These are phyloP conservation scores for Tolypocladium ovalisporum DNA, from an alignment of 2,329 filamentous ascomycete species.

Conservation along the genomic window DNA sequence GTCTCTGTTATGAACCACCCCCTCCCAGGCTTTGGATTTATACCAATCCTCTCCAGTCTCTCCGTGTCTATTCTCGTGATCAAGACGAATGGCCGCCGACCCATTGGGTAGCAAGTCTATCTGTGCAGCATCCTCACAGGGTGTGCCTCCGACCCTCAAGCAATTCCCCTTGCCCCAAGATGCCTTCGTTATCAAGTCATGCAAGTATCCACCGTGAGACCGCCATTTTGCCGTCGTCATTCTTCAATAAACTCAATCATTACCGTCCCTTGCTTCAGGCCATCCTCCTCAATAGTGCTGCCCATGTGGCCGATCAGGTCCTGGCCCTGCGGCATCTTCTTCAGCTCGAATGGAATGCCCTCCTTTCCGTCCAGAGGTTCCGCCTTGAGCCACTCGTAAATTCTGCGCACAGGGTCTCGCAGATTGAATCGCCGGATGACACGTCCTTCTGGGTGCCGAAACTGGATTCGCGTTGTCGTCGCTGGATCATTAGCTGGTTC, in stretches of 20 bases:
- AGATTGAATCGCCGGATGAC: conserved; percentile 79
- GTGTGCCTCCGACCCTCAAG: not conserved
- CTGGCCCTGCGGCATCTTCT: conserved; percentile 64
- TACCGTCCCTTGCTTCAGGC: conserved; percentile 83
- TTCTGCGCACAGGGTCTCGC: conserved; percentile 63
- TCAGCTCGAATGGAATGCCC: conserved; percentile 75
- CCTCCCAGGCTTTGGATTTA: not conserved
- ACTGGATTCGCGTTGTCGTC: conserved; percentile 80
- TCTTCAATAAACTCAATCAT: conserved; percentile 84
- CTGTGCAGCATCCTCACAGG: not conserved
- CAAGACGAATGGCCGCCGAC: not conserved
- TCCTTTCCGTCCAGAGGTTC: conserved; percentile 71
- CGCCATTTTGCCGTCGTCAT: conserved; percentile 4
- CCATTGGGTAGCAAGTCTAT: not conserved
- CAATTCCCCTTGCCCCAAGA: not conserved
- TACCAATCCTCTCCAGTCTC: not conserved
- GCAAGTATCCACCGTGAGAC: not conserved
- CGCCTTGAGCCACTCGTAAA: conserved; percentile 96
- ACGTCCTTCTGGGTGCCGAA: conserved; percentile 73
- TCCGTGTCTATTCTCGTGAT: not conserved
- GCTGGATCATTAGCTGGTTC: conserved; percentile 66
- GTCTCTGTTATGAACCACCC: not conserved
- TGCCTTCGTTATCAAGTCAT: not conserved
- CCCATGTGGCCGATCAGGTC: conserved; percentile 73
- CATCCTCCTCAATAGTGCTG: conserved; percentile 65